Evolutionary conservation across 164 flowering plant genomes (phyloP).

Genomic region (Paratinospora sagittata): DNA sequence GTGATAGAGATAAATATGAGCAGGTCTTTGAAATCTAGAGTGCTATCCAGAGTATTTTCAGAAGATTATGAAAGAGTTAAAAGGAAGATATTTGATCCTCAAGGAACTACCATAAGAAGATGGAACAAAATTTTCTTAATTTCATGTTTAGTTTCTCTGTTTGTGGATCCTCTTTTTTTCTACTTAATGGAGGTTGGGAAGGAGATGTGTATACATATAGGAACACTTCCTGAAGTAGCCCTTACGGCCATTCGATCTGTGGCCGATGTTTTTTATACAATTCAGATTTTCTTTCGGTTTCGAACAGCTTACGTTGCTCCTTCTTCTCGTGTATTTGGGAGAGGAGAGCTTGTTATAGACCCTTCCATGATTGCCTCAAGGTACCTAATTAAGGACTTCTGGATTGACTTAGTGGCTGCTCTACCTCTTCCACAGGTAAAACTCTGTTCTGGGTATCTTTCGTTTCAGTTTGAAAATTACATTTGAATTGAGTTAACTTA

Average conservation of each 20-base stretch:
- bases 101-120: constrained; percentile 47
- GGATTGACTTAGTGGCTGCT: constrained; percentile 73
- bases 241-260: constrained; percentile 59
- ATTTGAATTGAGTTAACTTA: too few relatives aligned
- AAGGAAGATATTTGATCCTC: constrained; percentile 66
- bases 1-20: constrained; percentile 15
- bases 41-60: constrained; percentile 72
- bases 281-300: constrained; percentile 61
- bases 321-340: constrained; percentile 83
- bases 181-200: constrained; percentile 43
- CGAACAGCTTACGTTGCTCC: constrained; percentile 85
- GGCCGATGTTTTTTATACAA: constrained; percentile 61
- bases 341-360: constrained; percentile 69
- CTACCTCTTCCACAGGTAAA: constrained; percentile 89
- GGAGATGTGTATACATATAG: constrained; percentile 51
- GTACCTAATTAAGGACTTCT: constrained; percentile 51
- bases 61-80: constrained; percentile 67
- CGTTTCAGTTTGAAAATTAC: too few relatives aligned
- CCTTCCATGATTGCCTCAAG: constrained; percentile 53
- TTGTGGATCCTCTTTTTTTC: constrained; percentile 81
- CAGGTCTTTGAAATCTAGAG: constrained; percentile 51
- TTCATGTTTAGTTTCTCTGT: constrained; percentile 72
- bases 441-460: not conserved
- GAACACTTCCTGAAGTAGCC: constrained; percentile 35
- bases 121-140: constrained; percentile 83